A percentile compares a stretch with the other conserved stretches of the same genome.
Conservation (phyloP, 1,284 basidiomycete species). For the Cystobasidium sp. region DNA sequence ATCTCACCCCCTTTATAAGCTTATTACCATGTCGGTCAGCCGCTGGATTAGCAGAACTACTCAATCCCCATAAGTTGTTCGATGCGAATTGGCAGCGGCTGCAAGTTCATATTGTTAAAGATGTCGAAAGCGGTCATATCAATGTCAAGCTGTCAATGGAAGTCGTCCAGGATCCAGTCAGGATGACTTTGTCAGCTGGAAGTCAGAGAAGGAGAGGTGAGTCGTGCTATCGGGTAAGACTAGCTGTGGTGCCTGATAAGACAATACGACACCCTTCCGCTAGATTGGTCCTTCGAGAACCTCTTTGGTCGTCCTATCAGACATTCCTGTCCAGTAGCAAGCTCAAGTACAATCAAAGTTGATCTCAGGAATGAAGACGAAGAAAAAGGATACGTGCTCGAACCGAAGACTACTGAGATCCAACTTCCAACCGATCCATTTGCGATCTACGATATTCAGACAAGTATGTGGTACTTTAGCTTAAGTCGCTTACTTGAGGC, state of each 20-base stretch:
- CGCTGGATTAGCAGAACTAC: conserved; percentile 82
- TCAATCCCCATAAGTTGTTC: conserved; percentile 85
- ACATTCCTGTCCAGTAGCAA: conserved; percentile 63
- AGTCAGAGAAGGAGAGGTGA: conserved; percentile 64
- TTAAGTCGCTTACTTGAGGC: neutral
- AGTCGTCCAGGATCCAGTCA: conserved; percentile 77
- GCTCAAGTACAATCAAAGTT: neutral
- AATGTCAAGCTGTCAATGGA: conserved; percentile 78
- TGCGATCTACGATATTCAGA: conserved; percentile 62
- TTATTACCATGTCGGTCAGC: conserved; percentile 88
- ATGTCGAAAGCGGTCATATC: conserved; percentile 60
- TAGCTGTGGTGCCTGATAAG: conserved; percentile 7
- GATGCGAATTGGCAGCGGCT: conserved; percentile 87
- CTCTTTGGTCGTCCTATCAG: conserved; percentile 73
- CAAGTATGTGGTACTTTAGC: neutral
- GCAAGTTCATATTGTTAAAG: conserved; percentile 64
- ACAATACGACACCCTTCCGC: conserved; percentile 4
- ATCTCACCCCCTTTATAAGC: conserved; percentile 92
- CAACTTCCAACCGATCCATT: conserved; percentile 48
- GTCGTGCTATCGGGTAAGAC: conserved; percentile 29
- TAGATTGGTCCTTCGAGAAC: conserved; percentile 78
- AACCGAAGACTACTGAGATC: conserved; percentile 18
- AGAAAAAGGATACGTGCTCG: conserved; percentile 21
- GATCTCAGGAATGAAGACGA: conserved; percentile 26
- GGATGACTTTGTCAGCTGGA: conserved; percentile 59